Conservation (phyloP, 805 yeast genomes). For the Nakazawaea ishiwadae region DNA sequence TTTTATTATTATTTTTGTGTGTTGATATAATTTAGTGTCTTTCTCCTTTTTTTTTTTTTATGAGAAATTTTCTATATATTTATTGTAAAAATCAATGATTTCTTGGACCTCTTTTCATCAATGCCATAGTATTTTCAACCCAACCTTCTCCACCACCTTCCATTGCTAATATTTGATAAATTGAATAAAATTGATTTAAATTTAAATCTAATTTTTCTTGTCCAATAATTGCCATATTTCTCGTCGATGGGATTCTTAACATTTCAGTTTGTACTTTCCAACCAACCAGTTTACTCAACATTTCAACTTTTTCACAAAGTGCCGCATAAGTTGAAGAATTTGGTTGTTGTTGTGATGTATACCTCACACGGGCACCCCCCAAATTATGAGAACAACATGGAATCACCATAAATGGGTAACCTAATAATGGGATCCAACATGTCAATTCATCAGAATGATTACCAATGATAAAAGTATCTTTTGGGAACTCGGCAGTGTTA, state of each 20-base stretch:
- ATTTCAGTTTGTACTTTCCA: slow-evolving; percentile 85
- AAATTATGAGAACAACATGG: slow-evolving; percentile 94
- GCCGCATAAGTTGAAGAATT: slow-evolving; percentile 71
- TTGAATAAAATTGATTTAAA: slow-evolving; percentile 31
- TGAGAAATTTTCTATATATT: no score
- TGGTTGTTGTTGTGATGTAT: slow-evolving; percentile 34
- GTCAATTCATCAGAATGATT: slow-evolving; percentile 95
- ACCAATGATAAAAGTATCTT: slow-evolving; percentile 79
- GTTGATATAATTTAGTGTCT: not conserved
- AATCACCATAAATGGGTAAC: slow-evolving; percentile 83
- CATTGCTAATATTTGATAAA: slow-evolving; percentile 57
- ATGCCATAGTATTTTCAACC: slow-evolving; percentile 74
- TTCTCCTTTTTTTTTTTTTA: not conserved
- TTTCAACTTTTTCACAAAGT: slow-evolving; percentile 79
- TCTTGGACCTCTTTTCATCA: slow-evolving; percentile 69
- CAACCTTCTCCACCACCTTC: slow-evolving; percentile 93
- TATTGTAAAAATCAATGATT: slow-evolving; percentile 45
- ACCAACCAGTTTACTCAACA: slow-evolving; percentile 61
- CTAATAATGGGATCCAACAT: slow-evolving; percentile 89
- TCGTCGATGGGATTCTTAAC: slow-evolving; percentile 88
- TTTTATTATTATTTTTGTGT: not conserved
- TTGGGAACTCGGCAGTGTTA: slow-evolving; percentile 62
- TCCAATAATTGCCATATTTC: slow-evolving; percentile 89
- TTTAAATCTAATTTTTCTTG: slow-evolving; percentile 28
- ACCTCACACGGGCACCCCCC: slow-evolving; percentile 71